Base-by-base conservation (phyloP, 257 asterid species). In the Mitragyna speciosa region DNA sequence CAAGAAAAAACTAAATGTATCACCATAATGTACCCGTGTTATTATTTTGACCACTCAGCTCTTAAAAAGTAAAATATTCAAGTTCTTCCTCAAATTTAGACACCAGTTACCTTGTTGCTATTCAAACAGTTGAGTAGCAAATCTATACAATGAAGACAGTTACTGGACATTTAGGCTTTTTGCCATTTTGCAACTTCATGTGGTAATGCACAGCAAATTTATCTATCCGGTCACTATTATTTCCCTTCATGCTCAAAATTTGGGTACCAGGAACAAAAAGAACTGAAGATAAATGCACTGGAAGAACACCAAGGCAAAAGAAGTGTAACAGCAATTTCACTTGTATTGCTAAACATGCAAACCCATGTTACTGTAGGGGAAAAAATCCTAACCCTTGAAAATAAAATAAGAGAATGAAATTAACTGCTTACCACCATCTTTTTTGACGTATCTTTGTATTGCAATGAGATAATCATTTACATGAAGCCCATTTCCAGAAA, bases 401-500 rank as follows among this genome's bases (percentile, higher is more conserved):
- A 63, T n/a, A 68, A 20, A 14, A 16, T 5, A 65, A 63, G 39
- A 11, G 45, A 41, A 45, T 71, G 16, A 49, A 36, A 56, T 31
- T 58, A 56, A n/a, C 66, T 58, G 81, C 89, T 82, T 86, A 91
- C 99, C 94, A 83, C 84, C 85, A 81, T 87, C 92, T 83, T 85
- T 88, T 88, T 90, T 92, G 76, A 82, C 77, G 81, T 36, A 84
- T 80, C 88, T 83, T 75, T 92, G 99, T 69, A 96, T 70, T 79
- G 90, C 86, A 66, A 96, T 88, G 87, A 93, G 93, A 86, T 86
- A 96, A 84, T 94, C 93, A 79, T 75, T 80, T 51, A 86, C 91
- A 84, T 92, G 97, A 84, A 80, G 36, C 65, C 98, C 95, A 82
- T 91, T 84, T 82, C 83, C 93, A 80, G 93, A 89, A 84, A 96